A percentile compares a stretch with the other conserved stretches of the same genome.
Conservation (phyloP, 805 yeast genomes). For the Hemisphaericaspora nanyangensis region DNA sequence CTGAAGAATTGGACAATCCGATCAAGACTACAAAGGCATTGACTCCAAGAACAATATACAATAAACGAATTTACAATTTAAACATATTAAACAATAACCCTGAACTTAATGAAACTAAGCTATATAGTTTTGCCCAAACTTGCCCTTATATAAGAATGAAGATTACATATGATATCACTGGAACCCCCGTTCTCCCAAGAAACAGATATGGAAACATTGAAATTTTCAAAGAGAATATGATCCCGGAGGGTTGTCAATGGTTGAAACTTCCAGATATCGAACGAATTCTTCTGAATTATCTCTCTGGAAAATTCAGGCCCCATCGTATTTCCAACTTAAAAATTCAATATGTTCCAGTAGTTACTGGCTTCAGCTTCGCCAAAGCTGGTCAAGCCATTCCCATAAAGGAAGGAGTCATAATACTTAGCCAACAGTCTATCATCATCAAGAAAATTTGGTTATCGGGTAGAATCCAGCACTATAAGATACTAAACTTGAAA, state of each 20-base stretch:
- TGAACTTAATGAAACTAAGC: conserved; percentile 16
- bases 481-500: conserved; percentile 3
- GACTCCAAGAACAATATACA: conserved; percentile 19
- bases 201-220: conserved; percentile 32
- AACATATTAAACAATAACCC: conserved; percentile 15
- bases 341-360: conserved; percentile 28
- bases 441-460: conserved; percentile 24
- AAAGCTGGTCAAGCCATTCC: conserved; percentile 25
- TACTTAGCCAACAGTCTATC: conserved; percentile 13
- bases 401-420: conserved; percentile 24
- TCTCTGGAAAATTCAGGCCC: conserved; percentile 2
- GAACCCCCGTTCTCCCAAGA: conserved; percentile 16
- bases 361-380: conserved; percentile 24
- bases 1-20: conserved; percentile 12
- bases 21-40: conserved; percentile 16
- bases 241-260: conserved; percentile 30
- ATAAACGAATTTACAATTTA: conserved; percentile 15
- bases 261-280: conserved; percentile 19
- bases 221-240: conserved; percentile 23
- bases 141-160: conserved; percentile 17
- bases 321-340: neutral
- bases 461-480: conserved; percentile 12
- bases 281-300: conserved; percentile 12
- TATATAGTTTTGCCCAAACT: conserved; percentile 28
- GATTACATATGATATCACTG: conserved; percentile 6